A percentile compares a stretch with the other conserved stretches of the same genome.
These are phyloP conservation scores for Sextonia rubra DNA, from an alignment of 164 flowering plant genomes.

Conservation along the genomic window DNA sequence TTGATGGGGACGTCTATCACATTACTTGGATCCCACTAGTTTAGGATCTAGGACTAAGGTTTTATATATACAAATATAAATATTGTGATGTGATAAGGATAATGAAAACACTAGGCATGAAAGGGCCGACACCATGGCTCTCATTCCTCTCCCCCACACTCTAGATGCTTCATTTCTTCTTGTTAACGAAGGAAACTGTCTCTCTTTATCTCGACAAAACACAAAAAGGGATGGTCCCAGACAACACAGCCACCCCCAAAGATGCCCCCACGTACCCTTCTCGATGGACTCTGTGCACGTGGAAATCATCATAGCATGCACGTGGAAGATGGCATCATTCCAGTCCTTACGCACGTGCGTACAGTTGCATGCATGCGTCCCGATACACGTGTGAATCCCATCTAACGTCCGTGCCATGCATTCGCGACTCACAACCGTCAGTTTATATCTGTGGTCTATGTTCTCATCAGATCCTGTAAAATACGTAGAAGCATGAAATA, in stretches of 20 bases:
- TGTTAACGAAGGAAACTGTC: not conserved
- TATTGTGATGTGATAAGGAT: not conserved
- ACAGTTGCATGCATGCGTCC: not conserved
- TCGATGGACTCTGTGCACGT: not conserved
- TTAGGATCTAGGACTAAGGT: not conserved
- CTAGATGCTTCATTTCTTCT: not conserved
- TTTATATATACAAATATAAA: no score
- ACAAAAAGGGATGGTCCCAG: not conserved
- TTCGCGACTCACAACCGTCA: not conserved
- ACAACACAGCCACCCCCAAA: not conserved
- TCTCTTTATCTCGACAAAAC: not conserved
- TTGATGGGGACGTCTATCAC: not conserved
- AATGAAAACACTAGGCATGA: not conserved
- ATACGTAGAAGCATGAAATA: no score
- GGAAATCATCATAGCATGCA: not conserved
- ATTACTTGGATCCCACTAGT: not conserved
- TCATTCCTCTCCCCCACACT: not conserved
- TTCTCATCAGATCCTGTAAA: no score
- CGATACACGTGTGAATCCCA: not conserved
- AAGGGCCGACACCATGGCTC: not conserved
- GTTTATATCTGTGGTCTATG: not conserved
- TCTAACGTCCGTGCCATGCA: not conserved
- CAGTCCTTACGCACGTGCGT: not conserved
- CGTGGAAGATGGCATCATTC: not conserved
- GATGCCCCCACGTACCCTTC: not conserved